Percentiles rank a stretch among this genome's conserved stretches.
phyloP scores from a whole-genome alignment of 768 basidiomycete species.

The Leccinum pellstonianum region DNA sequence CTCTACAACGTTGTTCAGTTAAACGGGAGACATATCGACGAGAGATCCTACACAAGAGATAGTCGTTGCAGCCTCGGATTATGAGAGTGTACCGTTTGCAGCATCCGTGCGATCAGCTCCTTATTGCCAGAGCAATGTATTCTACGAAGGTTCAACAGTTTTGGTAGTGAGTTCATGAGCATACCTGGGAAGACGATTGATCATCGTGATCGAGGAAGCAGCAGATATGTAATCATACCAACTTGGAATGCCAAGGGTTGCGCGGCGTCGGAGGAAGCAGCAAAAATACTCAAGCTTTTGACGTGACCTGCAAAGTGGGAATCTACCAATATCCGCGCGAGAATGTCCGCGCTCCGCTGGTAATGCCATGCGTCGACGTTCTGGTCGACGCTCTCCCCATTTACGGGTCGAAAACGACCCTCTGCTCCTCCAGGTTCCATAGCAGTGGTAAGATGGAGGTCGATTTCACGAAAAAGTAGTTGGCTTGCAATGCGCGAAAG shows the following conservation, averaged over 20 bases:
- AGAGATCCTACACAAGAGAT: slow-evolving; percentile 48
- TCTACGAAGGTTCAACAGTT: slow-evolving; percentile 56
- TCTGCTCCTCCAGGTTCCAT: slow-evolving; percentile 26
- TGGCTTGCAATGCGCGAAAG: slow-evolving; percentile 70
- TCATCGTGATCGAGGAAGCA: not conserved
- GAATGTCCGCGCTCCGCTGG: slow-evolving; percentile 68
- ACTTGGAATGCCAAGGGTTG: slow-evolving; percentile 63
- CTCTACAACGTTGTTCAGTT: slow-evolving; percentile 14
- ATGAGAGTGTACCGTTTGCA: slow-evolving; percentile 50
- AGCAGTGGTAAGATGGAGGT: slow-evolving; percentile 55
- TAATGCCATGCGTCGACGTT: slow-evolving; percentile 49
- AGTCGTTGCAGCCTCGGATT: slow-evolving; percentile 57
- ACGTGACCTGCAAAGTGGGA: slow-evolving; percentile 56
- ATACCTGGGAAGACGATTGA: slow-evolving; percentile 44
- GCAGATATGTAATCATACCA: slow-evolving; percentile 36
- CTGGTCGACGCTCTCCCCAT: slow-evolving; percentile 16
- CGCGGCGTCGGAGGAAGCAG: slow-evolving; percentile 46
- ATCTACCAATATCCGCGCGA: slow-evolving; percentile 65
- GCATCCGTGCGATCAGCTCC: slow-evolving; percentile 50
- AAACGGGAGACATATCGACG: not conserved
- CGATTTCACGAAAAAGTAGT: slow-evolving; percentile 60
- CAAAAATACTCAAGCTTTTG: slow-evolving; percentile 57
- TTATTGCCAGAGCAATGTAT: slow-evolving; percentile 59
- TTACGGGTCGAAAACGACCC: slow-evolving; percentile 11
- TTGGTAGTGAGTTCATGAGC: slow-evolving; percentile 67